Percentiles rank a stretch among this genome's conserved stretches.
phyloP scores from a whole-genome alignment of 208 protist species.

The Acanthamoeba culbertsoni region DNA sequence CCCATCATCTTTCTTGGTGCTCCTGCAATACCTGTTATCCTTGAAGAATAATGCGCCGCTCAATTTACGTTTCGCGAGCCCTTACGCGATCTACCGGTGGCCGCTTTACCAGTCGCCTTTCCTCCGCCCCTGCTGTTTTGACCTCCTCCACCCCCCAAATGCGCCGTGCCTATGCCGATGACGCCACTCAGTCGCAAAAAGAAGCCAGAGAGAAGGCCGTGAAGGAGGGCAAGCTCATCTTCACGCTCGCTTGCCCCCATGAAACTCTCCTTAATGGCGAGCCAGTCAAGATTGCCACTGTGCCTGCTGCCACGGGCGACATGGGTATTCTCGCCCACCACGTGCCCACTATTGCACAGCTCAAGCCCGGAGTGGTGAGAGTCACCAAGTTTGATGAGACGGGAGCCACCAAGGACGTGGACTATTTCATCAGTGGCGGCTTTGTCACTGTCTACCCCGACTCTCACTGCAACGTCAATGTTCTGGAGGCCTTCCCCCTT shows the following conservation, averaged over 20 bases:
- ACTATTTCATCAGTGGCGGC: conserved; percentile 66
- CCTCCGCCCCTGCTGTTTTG: background rate
- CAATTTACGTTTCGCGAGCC: background rate
- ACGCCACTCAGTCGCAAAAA: background rate
- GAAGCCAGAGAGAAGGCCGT: background rate
- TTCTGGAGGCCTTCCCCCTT: conserved; percentile 68
- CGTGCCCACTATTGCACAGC: conserved; percentile 67
- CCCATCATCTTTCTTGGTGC: background rate
- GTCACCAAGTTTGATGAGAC: conserved; percentile 46
- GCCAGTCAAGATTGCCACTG: conserved; percentile 62
- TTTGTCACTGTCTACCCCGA: conserved; percentile 70
- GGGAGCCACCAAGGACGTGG: conserved; percentile 29
- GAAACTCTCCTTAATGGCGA: conserved; percentile 25
- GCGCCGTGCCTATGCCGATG: background rate
- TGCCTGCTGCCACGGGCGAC: conserved; percentile 63
- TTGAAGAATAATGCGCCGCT: background rate
- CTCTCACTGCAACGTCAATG: conserved; percentile 64
- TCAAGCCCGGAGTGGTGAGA: conserved; percentile 66
- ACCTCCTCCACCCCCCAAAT: background rate
- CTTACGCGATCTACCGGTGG: background rate
- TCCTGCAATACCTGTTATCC: background rate
- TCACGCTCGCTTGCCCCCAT: conserved; percentile 25
- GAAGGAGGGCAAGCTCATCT: conserved; percentile 41
- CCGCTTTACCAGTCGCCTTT: background rate
- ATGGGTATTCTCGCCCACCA: conserved; percentile 74